phyloP scores from a whole-genome alignment of 225 moss, liverwort and hornwort species.

The Asterella californica region DNA sequence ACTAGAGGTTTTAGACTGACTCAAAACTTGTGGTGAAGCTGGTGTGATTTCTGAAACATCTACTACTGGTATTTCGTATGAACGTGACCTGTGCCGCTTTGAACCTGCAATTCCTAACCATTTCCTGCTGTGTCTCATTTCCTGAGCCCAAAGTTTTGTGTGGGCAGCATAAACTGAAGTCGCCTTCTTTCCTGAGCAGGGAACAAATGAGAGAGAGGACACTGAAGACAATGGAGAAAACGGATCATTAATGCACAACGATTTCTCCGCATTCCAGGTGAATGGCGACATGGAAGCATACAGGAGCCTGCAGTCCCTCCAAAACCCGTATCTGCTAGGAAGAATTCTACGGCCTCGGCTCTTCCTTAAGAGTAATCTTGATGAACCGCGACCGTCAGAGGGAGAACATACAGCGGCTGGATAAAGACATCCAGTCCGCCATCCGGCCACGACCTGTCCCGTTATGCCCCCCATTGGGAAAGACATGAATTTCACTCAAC shows the following conservation, averaged over 20 bases:
- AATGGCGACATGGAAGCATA: neutral
- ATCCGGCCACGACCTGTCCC: neutral
- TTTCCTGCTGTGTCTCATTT: neutral
- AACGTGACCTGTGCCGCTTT: neutral
- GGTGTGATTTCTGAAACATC: neutral
- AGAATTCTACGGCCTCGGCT: neutral
- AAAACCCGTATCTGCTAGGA: neutral
- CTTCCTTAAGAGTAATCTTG: neutral
- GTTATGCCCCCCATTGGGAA: neutral
- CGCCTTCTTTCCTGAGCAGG: neutral
- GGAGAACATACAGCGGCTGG: neutral
- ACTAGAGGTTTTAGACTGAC: neutral
- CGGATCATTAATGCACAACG: neutral
- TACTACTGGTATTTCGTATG: neutral
- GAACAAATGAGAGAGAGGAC: neutral
- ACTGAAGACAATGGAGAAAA: neutral
- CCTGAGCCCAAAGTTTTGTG: neutral
- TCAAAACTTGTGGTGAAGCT: neutral
- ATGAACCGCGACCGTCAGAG: neutral
- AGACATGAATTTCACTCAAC: constrained; percentile 7
- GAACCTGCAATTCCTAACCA: neutral
- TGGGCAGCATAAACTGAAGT: neutral
- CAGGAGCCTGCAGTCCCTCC: neutral
- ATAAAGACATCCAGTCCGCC: neutral
- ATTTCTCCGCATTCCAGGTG: neutral